These are phyloP conservation scores for Onygenales sp. DNA, from an alignment of 2,329 filamentous ascomycete genomes.

Conservation along the genomic window DNA sequence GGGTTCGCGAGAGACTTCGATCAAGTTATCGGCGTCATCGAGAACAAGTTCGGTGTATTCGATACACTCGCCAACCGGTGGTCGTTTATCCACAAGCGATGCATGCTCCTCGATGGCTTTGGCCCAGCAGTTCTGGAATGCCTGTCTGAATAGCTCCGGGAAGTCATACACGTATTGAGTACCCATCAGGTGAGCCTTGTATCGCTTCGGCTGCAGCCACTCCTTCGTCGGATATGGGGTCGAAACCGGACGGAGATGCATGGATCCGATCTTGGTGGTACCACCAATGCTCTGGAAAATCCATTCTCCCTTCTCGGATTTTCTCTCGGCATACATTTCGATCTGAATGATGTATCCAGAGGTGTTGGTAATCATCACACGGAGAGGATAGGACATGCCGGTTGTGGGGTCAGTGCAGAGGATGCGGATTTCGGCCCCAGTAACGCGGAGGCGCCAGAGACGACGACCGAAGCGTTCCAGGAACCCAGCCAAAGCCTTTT, in stretches of 20 bases:
- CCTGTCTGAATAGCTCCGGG: conserved; percentile 97
- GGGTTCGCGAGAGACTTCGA: conserved; percentile 88
- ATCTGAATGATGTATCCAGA: conserved; percentile 97
- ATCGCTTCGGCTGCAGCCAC: conserved; percentile 95
- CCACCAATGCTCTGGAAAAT: conserved; percentile 96
- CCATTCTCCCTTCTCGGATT: conserved; percentile 97
- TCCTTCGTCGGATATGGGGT: conserved; percentile 97
- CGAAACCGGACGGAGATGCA: conserved; percentile 85
- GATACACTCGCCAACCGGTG: conserved; percentile 79
- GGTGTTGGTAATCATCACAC: conserved; percentile 95
- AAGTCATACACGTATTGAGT: conserved; percentile 99
- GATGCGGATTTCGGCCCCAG: conserved; percentile 95
- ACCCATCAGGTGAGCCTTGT: conserved; percentile 98
- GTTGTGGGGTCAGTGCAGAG: conserved; percentile 87
- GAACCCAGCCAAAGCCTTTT: conserved; percentile 89
- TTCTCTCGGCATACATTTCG: conserved; percentile 94
- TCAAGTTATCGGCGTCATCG: conserved; percentile 83
- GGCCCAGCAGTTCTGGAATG: conserved; percentile 89
- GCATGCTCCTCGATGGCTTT: conserved; percentile 66
- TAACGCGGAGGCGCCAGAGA: conserved; percentile 91
- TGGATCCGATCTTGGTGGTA: conserved; percentile 86
- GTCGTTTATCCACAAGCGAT: conserved; percentile 67
- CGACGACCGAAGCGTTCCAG: conserved; percentile 91
- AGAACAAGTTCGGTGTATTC: conserved; percentile 90
- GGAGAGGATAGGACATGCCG: conserved; percentile 78